Conservation (phyloP, 106 monocot species). For the Cymbidium sinense region DNA sequence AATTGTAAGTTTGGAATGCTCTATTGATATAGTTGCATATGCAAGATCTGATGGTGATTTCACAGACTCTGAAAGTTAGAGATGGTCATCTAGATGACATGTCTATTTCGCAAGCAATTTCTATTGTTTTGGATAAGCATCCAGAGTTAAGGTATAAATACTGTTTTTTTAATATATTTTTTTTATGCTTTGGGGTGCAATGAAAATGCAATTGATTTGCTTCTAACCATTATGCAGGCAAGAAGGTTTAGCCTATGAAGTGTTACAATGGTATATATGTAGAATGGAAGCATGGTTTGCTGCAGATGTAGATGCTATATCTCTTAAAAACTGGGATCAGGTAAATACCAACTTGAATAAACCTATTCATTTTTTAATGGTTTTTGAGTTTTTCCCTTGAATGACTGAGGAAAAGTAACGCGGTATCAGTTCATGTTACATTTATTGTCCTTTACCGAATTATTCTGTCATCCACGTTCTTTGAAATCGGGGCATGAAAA, state of each 20-base stretch:
- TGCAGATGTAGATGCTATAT: conserved; percentile 76
- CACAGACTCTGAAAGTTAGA: conserved; percentile 72
- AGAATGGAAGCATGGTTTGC: conserved; percentile 99
- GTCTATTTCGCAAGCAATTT: conserved; percentile 79
- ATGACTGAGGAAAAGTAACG: too few relatives aligned
- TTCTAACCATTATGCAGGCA: conserved; percentile 35
- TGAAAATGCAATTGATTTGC: conserved; percentile 2
- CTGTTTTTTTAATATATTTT: background rate
- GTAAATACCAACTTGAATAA: conserved; percentile 15
- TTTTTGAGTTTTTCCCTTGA: too few relatives aligned
- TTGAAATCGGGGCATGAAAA: background rate
- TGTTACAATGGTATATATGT: conserved; percentile 93
- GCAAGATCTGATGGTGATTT: conserved; percentile 6
- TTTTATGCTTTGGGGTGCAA: background rate
- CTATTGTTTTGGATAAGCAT: conserved; percentile 77
- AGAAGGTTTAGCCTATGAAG: conserved; percentile 75
- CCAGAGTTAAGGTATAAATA: conserved; percentile 59
- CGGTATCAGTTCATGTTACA: background rate
- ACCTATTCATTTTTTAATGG: too few relatives aligned
- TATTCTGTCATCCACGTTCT: background rate
- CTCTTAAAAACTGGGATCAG: conserved; percentile 96
- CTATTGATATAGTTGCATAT: conserved; percentile 1
- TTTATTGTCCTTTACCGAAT: background rate
- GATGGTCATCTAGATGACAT: conserved; percentile 70
- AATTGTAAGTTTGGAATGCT: background rate